Conservation (phyloP, 768 basidiomycete genomes). For the Lentinula guzmanii region DNA sequence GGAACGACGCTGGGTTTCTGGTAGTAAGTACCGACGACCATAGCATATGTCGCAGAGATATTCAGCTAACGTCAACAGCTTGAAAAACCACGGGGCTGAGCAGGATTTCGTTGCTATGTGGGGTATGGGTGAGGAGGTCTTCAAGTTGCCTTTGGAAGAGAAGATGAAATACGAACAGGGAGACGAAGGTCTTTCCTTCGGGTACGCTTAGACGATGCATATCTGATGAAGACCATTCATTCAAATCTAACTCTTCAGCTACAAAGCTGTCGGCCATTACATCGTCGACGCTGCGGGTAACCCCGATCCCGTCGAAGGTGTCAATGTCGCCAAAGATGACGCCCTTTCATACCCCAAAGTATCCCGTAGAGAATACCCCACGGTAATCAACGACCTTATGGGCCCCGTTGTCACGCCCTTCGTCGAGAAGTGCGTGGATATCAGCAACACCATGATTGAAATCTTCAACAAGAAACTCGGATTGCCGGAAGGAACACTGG, state of each 20-base stretch:
- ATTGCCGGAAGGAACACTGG: conserved; percentile 33
- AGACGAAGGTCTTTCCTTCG: conserved; percentile 26
- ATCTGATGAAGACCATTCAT: neutral
- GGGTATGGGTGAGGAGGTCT: conserved; percentile 28
- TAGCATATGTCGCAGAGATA: neutral
- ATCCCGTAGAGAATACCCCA: conserved; percentile 38
- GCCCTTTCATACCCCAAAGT: conserved; percentile 36
- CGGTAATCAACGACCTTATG: conserved; percentile 32
- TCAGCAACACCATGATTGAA: conserved; percentile 33
- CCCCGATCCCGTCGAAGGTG: conserved; percentile 36
- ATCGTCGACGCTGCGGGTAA: conserved; percentile 39
- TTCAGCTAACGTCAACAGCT: conserved; percentile 11
- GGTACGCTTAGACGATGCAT: conserved; percentile 11
- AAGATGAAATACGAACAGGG: conserved; percentile 33
- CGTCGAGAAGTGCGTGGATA: conserved; percentile 16
- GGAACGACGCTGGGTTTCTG: conserved; percentile 42
- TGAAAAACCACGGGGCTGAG: conserved; percentile 33
- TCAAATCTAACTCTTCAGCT: conserved; percentile 11
- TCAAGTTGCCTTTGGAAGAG: conserved; percentile 28
- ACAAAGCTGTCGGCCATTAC: conserved; percentile 40
- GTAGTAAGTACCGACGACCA: conserved; percentile 28
- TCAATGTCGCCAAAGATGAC: conserved; percentile 47
- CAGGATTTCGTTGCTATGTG: conserved; percentile 28
- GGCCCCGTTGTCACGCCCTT: conserved; percentile 20
- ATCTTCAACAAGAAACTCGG: conserved; percentile 38